phyloP scores from a whole-genome alignment of 164 flowering plant genomes.

The Cinnamomum micranthum region DNA sequence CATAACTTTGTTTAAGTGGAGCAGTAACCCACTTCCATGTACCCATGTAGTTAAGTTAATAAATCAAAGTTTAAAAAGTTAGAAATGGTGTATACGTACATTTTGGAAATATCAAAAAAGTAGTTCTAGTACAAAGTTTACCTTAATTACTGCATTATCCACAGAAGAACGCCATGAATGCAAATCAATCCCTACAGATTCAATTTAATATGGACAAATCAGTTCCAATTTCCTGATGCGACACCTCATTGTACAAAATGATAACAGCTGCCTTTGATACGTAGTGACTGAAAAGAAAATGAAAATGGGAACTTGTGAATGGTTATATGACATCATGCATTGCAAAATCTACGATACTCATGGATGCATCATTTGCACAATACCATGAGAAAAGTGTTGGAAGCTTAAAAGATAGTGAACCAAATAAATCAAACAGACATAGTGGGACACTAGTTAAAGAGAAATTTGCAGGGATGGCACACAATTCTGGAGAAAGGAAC shows the following conservation, averaged over 20 bases:
- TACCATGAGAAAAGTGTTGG: too few species aligned
- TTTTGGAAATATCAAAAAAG: not conserved
- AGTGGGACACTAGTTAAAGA: too few species aligned
- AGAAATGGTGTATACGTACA: not conserved
- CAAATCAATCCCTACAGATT: slow-evolving; percentile 3
- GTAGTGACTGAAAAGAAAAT: not conserved
- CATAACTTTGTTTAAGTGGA: not conserved
- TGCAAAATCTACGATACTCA: too few species aligned
- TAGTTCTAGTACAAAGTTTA: not conserved
- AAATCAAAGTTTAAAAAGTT: not conserved
- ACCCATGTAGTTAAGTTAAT: not conserved
- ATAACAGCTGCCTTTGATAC: not conserved
- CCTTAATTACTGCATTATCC: slow-evolving; percentile 8
- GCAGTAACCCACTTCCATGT: not conserved
- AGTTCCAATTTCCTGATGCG: not conserved
- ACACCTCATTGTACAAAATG: not conserved
- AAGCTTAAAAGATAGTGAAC: too few species aligned
- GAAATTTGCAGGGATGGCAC: too few species aligned
- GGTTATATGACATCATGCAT: too few species aligned
- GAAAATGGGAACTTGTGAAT: not conserved
- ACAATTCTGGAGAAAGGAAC: too few species aligned
- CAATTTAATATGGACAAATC: not conserved
- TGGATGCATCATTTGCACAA: too few species aligned
- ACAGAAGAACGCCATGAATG: not conserved
- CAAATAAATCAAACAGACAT: too few species aligned